These are phyloP conservation scores for Lepidopterella palustris DNA, from an alignment of 495 filamentous ascomycete genomes.

Conservation along the genomic window DNA sequence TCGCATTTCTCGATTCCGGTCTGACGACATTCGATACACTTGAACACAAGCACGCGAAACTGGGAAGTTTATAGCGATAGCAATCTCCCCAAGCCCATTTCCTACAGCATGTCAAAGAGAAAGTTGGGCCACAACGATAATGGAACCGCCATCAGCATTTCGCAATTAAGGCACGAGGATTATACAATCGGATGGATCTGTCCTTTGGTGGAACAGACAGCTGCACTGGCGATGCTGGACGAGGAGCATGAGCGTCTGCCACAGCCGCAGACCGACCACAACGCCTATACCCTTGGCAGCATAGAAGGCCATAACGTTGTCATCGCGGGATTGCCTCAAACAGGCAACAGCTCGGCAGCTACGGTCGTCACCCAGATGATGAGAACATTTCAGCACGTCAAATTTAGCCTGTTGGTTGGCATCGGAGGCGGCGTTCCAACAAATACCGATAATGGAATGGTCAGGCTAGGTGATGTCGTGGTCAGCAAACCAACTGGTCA, in stretches of 20 bases:
- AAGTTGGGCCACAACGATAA: too few relatives aligned
- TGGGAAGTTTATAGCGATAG: too few relatives aligned
- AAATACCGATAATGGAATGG: constrained; percentile 18
- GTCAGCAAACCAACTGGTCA: constrained; percentile 31
- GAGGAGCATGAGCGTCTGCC: neutral
- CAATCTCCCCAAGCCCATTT: too few relatives aligned
- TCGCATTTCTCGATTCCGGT: too few relatives aligned
- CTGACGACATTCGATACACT: too few relatives aligned
- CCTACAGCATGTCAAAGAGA: too few relatives aligned
- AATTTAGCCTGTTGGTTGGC: neutral
- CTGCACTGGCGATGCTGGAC: neutral
- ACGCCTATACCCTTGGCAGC: constrained; percentile 35
- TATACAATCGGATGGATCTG: neutral
- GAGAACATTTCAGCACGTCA: constrained; percentile 1
- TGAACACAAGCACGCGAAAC: too few relatives aligned
- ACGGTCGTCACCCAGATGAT: neutral
- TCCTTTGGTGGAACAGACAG: neutral
- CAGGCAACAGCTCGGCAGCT: constrained; percentile 31
- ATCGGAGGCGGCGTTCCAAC: constrained; percentile 36
- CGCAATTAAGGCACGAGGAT: too few relatives aligned
- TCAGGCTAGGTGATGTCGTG: constrained; percentile 39
- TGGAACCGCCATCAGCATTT: too few relatives aligned
- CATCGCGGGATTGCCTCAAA: constrained; percentile 32
- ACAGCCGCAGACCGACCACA: neutral
- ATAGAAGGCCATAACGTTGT: constrained; percentile 35